Evolutionary conservation across 202 grass and related monocot species (phyloP), one percentile per base, ranked within the genome.

Genomic region (Musa balbisiana): DNA sequence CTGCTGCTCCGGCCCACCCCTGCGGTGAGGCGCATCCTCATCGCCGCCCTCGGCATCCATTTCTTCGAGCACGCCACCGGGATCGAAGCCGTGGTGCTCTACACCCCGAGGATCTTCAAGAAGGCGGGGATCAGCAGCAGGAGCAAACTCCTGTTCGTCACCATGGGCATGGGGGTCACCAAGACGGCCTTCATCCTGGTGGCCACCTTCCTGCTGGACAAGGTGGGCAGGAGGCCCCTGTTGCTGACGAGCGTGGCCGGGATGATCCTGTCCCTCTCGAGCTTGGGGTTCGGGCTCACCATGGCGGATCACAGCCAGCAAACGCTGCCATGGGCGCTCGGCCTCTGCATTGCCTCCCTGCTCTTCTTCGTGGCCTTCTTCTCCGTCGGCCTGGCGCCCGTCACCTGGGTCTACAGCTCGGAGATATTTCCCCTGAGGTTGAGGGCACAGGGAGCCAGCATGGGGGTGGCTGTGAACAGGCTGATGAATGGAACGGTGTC

Each of bases 1-100:
- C 26, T 84, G 13, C 4, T 88, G 22, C 66, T 88, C 1, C 72
- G 29, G 10, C 86, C 86, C 11, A 64, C 79, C 9, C 75, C 71
- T 16, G 12, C 79, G 19, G 82, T 88, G 13, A 58, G 82, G 2
- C 86, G 79, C 8, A 79, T 88, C 50, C 20, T 88, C 3, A 33
- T 71, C 19, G 79, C 83, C 10, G 71, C 67, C 11, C 0, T 81
- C 20, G 83, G 79, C 11, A 78, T 88, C 17, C 72, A 73, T n/a
- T 75, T 85, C 67, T 82, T 85, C 68, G 76, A 88, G 53, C 82
- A 85, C 33, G 78, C 80, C 1, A 82, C 58, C 15, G 82, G 82
- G 11, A 85, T 82, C 27, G 83, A 85, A 13, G 72, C 83, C 11
- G 60, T 80, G 12, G 83, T 85, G 11, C 69, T 80, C 14, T 84